These are phyloP conservation scores for Castanea sativa DNA, from an alignment of 306 rosid genomes.

Conservation along the genomic window DNA sequence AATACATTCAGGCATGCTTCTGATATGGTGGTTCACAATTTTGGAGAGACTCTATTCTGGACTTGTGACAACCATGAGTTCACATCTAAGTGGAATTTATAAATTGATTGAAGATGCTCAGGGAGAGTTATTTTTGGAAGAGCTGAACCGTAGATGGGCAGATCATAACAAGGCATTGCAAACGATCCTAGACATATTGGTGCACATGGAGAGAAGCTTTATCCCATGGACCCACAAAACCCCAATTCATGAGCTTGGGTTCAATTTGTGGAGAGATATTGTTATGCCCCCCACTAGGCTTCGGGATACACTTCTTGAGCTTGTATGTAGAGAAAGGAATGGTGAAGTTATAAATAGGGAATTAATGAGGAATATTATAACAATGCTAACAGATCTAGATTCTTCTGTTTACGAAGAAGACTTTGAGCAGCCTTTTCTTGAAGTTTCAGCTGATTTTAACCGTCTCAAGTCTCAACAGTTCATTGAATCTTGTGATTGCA, in stretches of 20 bases:
- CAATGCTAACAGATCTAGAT: conserved; percentile 55
- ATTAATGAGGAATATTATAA: conserved; percentile 49
- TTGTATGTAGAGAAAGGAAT: conserved; percentile 45
- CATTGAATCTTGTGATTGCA: conserved; percentile 53
- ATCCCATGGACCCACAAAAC: conserved; percentile 50
- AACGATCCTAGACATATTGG: conserved; percentile 56
- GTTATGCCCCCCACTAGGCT: conserved; percentile 51
- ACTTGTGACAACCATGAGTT: conserved; percentile 45
- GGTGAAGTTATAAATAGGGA: conserved; percentile 55
- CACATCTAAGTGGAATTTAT: conserved; percentile 42
- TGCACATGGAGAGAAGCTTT: conserved; percentile 60
- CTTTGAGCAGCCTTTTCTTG: conserved; percentile 48
- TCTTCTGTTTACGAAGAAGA: conserved; percentile 35
- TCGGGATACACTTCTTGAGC: conserved; percentile 47
- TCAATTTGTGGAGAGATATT: conserved; percentile 55
- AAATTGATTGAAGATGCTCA: conserved; percentile 47
- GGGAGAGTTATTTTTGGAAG: conserved; percentile 54
- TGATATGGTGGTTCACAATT: conserved; percentile 54
- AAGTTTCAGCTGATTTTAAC: conserved; percentile 46
- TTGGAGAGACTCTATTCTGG: conserved; percentile 55
- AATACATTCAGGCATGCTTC: conserved; percentile 47
- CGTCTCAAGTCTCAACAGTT: conserved; percentile 48
- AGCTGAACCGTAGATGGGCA: conserved; percentile 55
- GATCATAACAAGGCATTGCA: conserved; percentile 59
- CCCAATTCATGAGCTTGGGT: conserved; percentile 55